Evolutionary conservation across 228 moss, liverwort and hornwort genomes (phyloP), one percentile per base, ranked within the genome.

Genomic region (Sphagnum fallax): DNA sequence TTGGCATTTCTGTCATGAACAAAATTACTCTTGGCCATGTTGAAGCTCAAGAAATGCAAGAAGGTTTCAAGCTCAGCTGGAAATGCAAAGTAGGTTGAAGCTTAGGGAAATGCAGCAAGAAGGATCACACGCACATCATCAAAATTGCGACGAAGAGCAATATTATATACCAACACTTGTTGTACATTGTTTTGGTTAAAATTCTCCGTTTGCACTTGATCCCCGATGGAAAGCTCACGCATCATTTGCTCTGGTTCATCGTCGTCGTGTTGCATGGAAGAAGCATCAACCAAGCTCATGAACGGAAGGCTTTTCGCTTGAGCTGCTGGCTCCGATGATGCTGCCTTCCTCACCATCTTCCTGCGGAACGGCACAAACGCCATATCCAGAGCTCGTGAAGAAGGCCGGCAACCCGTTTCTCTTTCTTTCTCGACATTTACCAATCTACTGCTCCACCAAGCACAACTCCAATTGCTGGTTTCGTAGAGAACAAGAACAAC

Each of bases 141-240:
- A 77, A 95, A 95, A 69, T 95, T 92, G n/a, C 79, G 77, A 12
- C 86, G 79, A 61, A 95, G 72, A 5, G 89, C 82, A 65, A 53
- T 48, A 61, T 95, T 95, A 60, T 90, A 83, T 61, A 84, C 77
- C 8, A 95, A 18, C 63, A 95, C 74, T 72, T 87, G 77, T 32
- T 83, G 79, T 52, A 87, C 72, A 47, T 64, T 72, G 12, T 73
- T 75, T 65, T 76, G 5, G 52, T 63, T 15, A 69, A 12, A 74
- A 60, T 52, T 67, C 10, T 71, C 82, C 2, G 77, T 71, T 0
- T 78, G 70, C 32, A 32, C 32, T 2, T 0, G 52, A 14, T 80
- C 76, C 52, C 51, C 72, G 0, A 65, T 51, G 57, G 71, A 64
- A 5, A 65, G 48, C 48, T 73, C 65, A 5, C 48, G 58, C 4